A percentile compares a stretch with the other conserved stretches of the same genome.
These are phyloP conservation scores for Cucurbita pepo DNA, from an alignment of 306 rosid species.

Conservation along the genomic window DNA sequence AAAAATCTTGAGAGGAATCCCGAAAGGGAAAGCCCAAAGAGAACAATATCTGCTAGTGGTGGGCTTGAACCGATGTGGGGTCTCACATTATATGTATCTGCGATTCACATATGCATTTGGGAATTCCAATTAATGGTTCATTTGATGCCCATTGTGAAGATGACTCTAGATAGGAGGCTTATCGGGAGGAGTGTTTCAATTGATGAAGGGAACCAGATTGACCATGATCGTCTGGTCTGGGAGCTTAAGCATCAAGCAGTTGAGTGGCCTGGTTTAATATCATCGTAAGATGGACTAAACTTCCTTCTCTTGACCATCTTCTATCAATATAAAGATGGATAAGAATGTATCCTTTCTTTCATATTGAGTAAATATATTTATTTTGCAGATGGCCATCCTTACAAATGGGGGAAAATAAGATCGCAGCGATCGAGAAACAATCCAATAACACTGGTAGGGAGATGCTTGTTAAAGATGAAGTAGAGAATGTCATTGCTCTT, in stretches of 20 bases:
- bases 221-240: conserved; percentile 23
- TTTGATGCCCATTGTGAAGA: conserved; percentile 25
- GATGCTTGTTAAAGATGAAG: conserved; percentile 20
- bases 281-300: conserved; percentile 40
- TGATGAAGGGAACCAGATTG: conserved; percentile 14
- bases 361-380: background rate
- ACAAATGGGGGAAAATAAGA: conserved; percentile 10
- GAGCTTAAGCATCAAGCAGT: conserved; percentile 41
- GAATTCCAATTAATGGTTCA: background rate
- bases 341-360: background rate
- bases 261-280: conserved; percentile 40
- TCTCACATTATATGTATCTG: background rate
- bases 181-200: conserved; percentile 22
- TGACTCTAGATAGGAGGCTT: conserved; percentile 28
- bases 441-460: conserved; percentile 9
- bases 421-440: conserved; percentile 13
- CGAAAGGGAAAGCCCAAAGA: too few relatives aligned
- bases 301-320: background rate
- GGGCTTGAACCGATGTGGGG: too few relatives aligned
- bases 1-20: too few relatives aligned
- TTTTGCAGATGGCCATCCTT: conserved; percentile 44
- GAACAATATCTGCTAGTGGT: too few relatives aligned
- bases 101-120: background rate
- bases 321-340: background rate
- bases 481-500: conserved; percentile 26